Base-by-base conservation (phyloP, 306 rosid species). In the Cucurbita ficifolia region DNA sequence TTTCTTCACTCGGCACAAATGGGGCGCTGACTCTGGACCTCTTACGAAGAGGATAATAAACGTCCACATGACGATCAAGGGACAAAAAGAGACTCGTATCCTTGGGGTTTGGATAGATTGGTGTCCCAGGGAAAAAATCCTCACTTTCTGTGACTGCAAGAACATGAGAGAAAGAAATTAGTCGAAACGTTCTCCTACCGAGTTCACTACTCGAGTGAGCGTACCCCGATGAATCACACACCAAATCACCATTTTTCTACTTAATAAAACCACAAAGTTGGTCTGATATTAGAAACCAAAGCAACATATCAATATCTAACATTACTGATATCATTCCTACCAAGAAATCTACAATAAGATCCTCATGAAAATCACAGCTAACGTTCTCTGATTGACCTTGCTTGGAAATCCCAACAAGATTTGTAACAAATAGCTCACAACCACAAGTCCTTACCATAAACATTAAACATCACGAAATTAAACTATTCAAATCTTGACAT, bases 21-120 rank as follows among this genome's bases (percentile, higher is more conserved):
- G 96, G 87, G 64, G 84, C 80, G 11, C 76, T 72, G 82, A 81
- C 2, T 36, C 96, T 91, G 64, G 96, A 85, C 80, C 96, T 88
- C 87, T 95, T 95, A 78, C 75, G 84, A 33, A 83, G 80, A 59
- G 96, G 96, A 68, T 75, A 85, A 77, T 79, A 84, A 63, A 79
- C 76, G 76, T 88, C 96, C 75, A 83, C 88, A 35, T 56, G 88
- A 36, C 22, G 84, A 39, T 91, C 92, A 79, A 82, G 97, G 36
- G 99, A 82, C 86, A 89, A 77, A 80, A 95, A 84, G 79, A 82
- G 92, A 80, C 80, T 74, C 0, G 92, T 68, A 54, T 95, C 99
- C 85, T 91, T 95, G 54, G 93, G 99, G 75, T 86, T 91, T 29
- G 84, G 68, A 68, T 88, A 95, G 43, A 89, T 76, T 16, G 96